Percentiles rank a stretch among this genome's conserved stretches.
These are phyloP conservation scores for Leptographium wingfieldii DNA, from an alignment of 2,329 filamentous ascomycete genomes.

Conservation along the genomic window DNA sequence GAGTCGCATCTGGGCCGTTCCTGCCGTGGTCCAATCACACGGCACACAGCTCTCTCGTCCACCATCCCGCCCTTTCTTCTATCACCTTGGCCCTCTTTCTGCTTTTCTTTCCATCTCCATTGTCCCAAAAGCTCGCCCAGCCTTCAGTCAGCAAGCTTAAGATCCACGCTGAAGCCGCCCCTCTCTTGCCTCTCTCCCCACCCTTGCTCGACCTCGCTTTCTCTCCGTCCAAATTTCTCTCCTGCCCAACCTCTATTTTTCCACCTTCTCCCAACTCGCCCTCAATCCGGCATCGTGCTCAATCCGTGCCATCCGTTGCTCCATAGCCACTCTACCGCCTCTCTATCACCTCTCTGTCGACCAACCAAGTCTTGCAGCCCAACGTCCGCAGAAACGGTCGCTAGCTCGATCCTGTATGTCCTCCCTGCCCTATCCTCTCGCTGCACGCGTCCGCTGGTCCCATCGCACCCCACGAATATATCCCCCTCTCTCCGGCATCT, in stretches of 20 bases:
- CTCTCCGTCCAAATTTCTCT: background rate
- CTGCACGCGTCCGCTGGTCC: too few relatives aligned
- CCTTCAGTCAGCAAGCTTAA: background rate
- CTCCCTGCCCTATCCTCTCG: too few relatives aligned
- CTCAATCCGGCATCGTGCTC: too few relatives aligned
- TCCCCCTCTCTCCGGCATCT: too few relatives aligned
- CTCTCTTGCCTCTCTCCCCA: background rate
- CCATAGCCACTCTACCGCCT: background rate
- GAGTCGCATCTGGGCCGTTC: background rate
- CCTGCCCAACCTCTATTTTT: background rate
- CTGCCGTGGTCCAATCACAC: background rate
- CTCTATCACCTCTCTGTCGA: background rate
- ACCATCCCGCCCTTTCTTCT: background rate
- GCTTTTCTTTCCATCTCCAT: background rate
- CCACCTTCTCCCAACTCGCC: too few relatives aligned
- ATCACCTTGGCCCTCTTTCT: background rate
- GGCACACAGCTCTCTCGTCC: background rate
- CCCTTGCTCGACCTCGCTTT: background rate
- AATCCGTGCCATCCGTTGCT: too few relatives aligned
- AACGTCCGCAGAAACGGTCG: background rate
- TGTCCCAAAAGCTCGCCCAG: background rate
- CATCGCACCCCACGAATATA: too few relatives aligned
- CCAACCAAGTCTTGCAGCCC: background rate
- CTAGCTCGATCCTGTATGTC: background rate
- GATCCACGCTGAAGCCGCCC: background rate